Evolutionary conservation across 768 basidiomycete species (phyloP), one percentile per base, ranked within the genome.

Genomic region (Dioszegia aurantiaca): DNA sequence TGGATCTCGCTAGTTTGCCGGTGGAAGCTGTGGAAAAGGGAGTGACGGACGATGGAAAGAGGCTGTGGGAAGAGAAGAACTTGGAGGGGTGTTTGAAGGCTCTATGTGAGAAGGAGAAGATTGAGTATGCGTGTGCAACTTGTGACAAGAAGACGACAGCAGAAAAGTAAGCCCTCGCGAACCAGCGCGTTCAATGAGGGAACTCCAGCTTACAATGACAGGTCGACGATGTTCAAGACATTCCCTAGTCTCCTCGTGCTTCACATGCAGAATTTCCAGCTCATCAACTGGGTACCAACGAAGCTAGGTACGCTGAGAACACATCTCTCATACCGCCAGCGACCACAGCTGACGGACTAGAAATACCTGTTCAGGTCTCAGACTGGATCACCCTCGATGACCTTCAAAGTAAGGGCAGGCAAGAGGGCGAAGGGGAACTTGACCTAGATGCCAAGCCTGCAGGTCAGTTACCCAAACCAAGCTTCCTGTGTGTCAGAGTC

Each of bases 221-320:
- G 90, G 74, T 85, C 85, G 59, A 82, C 83, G 16, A 83, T 82
- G 28, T 88, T 98, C 66, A 83, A 88, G 0, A 87, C 88, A 1
- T 90, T 94, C 81, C 95, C 95, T 0, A 83, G 91, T 11, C 84
- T 90, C 0, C 81, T 98, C 0, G 85, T 94, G 8, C 76, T 99
- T 1, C 93, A 95, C 62, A 86, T 90, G 41, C 89, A 88, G 72
- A 94, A 94, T 68, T 97, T 95, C 80, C 89, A 92, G 76, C 82
- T 94, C 3, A 87, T 91, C 40, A 90, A 91, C 65, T 98, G 95
- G 95, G 90, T 99, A 0, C 95, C 95, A 0, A 82, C 87, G 2
- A 99, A 99, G 77, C 81, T 98, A 27, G 90, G 91, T 90, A 61
- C 17, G 84, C 64, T 27, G 24, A 43, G 24, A 4, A 51, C 2